A percentile compares a stretch with the other conserved stretches of the same genome.
Evolutionary conservation across 768 basidiomycete species (phyloP).

Genomic region (Boletus rex-veris): DNA sequence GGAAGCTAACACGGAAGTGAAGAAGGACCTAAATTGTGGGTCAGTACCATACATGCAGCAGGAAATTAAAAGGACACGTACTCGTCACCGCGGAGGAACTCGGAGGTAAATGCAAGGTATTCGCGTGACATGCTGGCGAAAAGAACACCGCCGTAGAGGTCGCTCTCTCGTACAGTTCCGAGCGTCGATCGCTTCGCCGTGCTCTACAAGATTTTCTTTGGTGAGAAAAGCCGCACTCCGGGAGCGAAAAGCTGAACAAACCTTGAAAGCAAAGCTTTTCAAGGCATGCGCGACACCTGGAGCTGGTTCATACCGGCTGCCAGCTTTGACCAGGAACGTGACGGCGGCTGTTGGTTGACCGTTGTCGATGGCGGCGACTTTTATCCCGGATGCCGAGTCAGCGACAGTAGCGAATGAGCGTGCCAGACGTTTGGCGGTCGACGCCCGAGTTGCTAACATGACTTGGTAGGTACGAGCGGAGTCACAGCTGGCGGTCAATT

Average conservation of each 20-base stretch:
- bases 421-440: constrained; percentile 54
- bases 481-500: constrained; percentile 16
- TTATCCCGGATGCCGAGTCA: constrained; percentile 68
- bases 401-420: constrained; percentile 82
- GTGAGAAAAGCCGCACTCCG: neutral
- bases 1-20: constrained; percentile 84
- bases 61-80: constrained; percentile 45
- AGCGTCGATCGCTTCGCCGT: constrained; percentile 83
- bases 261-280: constrained; percentile 99
- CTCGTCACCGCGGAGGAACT: constrained; percentile 96
- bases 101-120: constrained; percentile 89
- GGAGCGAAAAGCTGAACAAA: constrained; percentile 34
- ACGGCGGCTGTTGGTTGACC: constrained; percentile 83
- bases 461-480: constrained; percentile 38
- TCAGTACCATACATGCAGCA: neutral
- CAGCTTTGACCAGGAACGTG: constrained; percentile 90
- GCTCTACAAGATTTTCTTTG: constrained; percentile 47
- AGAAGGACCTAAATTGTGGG: constrained; percentile 63
- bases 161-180: constrained; percentile 87
- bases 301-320: constrained; percentile 82
- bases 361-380: constrained; percentile 81
- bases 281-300: constrained; percentile 90
- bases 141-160: constrained; percentile 89
- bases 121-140: constrained; percentile 85
- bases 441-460: constrained; percentile 56